Conservation (phyloP, 1,284 basidiomycete genomes). For the Ceratobasidium sp. region DNA sequence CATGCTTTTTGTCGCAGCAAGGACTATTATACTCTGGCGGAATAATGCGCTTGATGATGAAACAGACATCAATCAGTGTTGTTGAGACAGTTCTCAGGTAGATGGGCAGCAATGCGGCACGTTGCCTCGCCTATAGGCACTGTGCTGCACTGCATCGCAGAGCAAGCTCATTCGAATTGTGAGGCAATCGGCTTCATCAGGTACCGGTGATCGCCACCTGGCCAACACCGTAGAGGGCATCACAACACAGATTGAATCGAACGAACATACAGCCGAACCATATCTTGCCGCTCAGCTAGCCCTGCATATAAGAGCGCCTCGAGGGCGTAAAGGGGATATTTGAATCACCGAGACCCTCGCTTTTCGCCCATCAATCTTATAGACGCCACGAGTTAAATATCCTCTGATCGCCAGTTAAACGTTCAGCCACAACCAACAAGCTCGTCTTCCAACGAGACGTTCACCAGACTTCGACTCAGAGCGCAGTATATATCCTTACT, state of each 20-base stretch:
- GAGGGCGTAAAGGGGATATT: neutral
- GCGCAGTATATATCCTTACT: neutral
- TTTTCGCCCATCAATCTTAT: neutral
- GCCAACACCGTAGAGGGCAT: neutral
- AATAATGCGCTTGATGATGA: no score
- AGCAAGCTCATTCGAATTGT: neutral
- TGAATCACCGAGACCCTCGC: neutral
- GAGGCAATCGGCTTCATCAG: neutral
- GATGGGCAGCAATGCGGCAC: neutral
- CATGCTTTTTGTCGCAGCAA: no score
- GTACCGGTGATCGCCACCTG: neutral
- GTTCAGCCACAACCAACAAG: neutral
- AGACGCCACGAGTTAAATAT: conserved; percentile 4
- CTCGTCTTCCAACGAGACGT: neutral
- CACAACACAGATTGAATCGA: neutral
- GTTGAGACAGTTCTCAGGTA: neutral
- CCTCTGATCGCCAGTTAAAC: neutral
- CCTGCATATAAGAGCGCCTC: neutral
- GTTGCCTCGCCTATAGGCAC: no score
- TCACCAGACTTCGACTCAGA: neutral
- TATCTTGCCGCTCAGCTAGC: neutral
- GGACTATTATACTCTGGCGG: no score
- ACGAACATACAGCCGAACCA: neutral
- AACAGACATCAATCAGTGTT: neutral
- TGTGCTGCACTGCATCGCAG: neutral